Evolutionary conservation across 208 protist genomes (phyloP).

Genomic region (Leishmania turanica): DNA sequence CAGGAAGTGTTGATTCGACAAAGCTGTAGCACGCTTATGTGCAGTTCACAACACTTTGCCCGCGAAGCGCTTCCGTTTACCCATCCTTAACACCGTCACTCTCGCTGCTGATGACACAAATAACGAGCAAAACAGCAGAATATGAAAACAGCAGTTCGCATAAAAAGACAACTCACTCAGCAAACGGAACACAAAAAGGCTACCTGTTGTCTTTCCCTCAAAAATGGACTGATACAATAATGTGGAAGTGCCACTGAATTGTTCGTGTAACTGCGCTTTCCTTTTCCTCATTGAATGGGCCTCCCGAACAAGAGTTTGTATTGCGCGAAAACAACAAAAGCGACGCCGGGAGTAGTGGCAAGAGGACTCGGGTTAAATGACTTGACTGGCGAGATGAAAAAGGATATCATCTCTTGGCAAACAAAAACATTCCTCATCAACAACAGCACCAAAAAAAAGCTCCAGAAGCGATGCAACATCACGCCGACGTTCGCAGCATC

Average conservation of each 20-base stretch:
- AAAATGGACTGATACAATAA: not conserved
- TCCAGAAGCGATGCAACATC: not conserved
- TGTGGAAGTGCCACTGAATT: not conserved
- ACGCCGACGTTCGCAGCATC: not conserved
- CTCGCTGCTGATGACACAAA: not conserved
- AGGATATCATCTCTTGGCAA: not conserved
- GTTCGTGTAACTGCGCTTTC: not conserved
- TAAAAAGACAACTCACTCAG: not conserved
- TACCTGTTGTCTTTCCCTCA: not conserved
- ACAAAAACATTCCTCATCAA: not conserved
- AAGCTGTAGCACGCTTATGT: not conserved
- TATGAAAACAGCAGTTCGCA: constrained; percentile 1
- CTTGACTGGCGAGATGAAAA: too few relatives aligned
- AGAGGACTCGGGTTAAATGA: not conserved
- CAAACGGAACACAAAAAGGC: not conserved
- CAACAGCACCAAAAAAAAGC: not conserved
- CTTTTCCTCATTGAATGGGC: not conserved
- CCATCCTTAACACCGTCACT: not conserved
- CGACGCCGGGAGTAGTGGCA: not conserved
- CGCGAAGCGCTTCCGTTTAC: not conserved
- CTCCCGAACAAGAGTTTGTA: not conserved
- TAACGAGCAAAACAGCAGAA: constrained; percentile 12
- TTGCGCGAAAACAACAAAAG: not conserved
- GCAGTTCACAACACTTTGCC: not conserved
- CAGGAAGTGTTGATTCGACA: not conserved